phyloP scores from a whole-genome alignment of 1,284 basidiomycete species.

The Somion occarium region DNA sequence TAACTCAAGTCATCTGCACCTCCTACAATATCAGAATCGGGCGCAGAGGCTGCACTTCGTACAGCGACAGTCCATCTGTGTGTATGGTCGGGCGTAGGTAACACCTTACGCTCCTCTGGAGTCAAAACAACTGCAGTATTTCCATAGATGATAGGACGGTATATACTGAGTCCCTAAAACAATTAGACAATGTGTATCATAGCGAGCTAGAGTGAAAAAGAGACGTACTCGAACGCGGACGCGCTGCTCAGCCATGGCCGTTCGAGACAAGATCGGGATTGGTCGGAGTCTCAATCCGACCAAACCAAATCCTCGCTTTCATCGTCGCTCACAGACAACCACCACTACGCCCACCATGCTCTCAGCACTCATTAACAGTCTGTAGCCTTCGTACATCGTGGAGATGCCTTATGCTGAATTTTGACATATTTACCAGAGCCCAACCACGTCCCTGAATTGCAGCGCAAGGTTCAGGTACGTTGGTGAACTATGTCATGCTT shows the following conservation, averaged over 20 bases:
- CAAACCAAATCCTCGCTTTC: conserved; percentile 12
- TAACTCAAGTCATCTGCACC: conserved; percentile 86
- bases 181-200: conserved; percentile 6
- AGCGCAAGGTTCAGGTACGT: conserved; percentile 61
- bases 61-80: conserved; percentile 97
- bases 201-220: conserved; percentile 3
- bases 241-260: conserved; percentile 33
- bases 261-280: conserved; percentile 17
- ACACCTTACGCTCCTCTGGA: conserved; percentile 64
- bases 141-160: conserved; percentile 92
- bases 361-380: conserved; percentile 49
- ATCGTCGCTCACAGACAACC: conserved; percentile 12
- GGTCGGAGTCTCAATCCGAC: conserved; percentile 22
- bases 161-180: conserved; percentile 80
- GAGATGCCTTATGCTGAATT: not conserved
- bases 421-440: conserved; percentile 38
- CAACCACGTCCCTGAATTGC: conserved; percentile 60
- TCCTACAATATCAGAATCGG: conserved; percentile 69
- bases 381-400: conserved; percentile 12
- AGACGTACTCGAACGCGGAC: conserved; percentile 66
- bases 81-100: conserved; percentile 72
- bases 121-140: conserved; percentile 88
- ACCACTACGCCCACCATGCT: conserved; percentile 39
- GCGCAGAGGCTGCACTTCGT: conserved; percentile 67
- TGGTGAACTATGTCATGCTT: not conserved